Conservation (phyloP, 345 rosid species). For the Erucastrum elatum region DNA sequence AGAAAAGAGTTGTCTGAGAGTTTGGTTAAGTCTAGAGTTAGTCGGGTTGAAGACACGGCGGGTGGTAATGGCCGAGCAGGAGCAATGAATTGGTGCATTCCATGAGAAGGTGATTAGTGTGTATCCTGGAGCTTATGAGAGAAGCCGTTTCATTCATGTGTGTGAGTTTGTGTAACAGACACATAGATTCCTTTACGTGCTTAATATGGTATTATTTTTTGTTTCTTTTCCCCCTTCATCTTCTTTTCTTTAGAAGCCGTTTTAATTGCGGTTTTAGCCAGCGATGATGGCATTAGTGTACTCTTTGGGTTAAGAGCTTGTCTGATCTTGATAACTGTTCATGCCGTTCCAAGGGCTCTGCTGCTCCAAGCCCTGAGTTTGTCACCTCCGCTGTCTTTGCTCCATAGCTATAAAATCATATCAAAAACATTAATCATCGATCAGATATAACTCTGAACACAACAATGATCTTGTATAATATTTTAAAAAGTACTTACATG, state of each 20-base stretch:
- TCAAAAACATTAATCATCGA: neutral
- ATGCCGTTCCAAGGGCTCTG: slow-evolving; percentile 87
- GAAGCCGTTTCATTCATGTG: no score
- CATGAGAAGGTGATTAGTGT: slow-evolving; percentile 41
- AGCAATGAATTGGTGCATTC: slow-evolving; percentile 44
- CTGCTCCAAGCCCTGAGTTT: slow-evolving; percentile 73
- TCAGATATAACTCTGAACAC: neutral
- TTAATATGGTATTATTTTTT: no score
- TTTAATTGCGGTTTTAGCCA: slow-evolving; percentile 63
- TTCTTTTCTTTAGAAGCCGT: slow-evolving; percentile 58
- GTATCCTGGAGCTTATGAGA: slow-evolving; percentile 58
- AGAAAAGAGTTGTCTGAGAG: slow-evolving; percentile 56
- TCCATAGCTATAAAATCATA: slow-evolving; percentile 59
- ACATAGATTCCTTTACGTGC: no score
- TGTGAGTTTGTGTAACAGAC: no score
- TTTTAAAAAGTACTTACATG: neutral
- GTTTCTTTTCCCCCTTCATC: slow-evolving; percentile 47
- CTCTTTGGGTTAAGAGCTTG: slow-evolving; percentile 78
- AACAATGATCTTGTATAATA: neutral
- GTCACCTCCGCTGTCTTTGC: slow-evolving; percentile 76
- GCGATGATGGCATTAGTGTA: slow-evolving; percentile 50
- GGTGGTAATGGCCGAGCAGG: slow-evolving; percentile 54
- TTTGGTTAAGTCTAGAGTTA: slow-evolving; percentile 48
- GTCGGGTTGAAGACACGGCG: slow-evolving; percentile 56
- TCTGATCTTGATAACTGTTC: slow-evolving; percentile 78